These are phyloP conservation scores for Fusarium sp. DNA, from an alignment of 2,329 filamentous ascomycete genomes.

Conservation along the genomic window DNA sequence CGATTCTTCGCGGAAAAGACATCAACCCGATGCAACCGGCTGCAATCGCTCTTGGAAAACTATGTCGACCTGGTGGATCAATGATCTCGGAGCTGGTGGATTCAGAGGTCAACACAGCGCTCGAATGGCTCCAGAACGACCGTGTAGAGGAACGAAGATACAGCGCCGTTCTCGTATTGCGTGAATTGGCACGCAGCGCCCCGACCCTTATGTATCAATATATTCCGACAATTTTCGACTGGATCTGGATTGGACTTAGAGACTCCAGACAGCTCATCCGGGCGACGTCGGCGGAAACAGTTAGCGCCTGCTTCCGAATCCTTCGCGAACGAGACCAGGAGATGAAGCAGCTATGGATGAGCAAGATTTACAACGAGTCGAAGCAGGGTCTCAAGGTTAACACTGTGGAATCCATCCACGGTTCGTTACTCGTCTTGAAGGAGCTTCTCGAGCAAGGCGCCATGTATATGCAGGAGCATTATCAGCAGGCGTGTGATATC, in stretches of 20 bases:
- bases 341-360: constrained; percentile 90
- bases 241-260: constrained; percentile 94
- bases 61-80: constrained; percentile 93
- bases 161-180: constrained; percentile 90
- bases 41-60: constrained; percentile 87
- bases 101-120: constrained; percentile 93
- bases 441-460: constrained; percentile 94
- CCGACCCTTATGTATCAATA: constrained; percentile 97
- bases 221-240: constrained; percentile 93
- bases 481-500: constrained; percentile 92
- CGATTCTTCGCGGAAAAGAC: constrained; percentile 90
- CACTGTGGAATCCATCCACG: constrained; percentile 91
- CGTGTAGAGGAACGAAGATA: constrained; percentile 94
- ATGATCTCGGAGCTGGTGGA: constrained; percentile 96
- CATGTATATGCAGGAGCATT: constrained; percentile 99
- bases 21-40: constrained; percentile 92
- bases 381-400: constrained; percentile 83
- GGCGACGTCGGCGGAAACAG: constrained; percentile 91
- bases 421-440: constrained; percentile 92
- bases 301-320: constrained; percentile 96
- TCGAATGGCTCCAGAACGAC: constrained; percentile 97
- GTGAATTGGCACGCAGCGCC: constrained; percentile 92
- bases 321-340: constrained; percentile 92
- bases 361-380: constrained; percentile 90
- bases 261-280: constrained; percentile 93